Percentiles rank a stretch among this genome's conserved stretches.
Evolutionary conservation across 2,329 filamentous ascomycete species (phyloP).

Genomic region (Leptographium procerum): DNA sequence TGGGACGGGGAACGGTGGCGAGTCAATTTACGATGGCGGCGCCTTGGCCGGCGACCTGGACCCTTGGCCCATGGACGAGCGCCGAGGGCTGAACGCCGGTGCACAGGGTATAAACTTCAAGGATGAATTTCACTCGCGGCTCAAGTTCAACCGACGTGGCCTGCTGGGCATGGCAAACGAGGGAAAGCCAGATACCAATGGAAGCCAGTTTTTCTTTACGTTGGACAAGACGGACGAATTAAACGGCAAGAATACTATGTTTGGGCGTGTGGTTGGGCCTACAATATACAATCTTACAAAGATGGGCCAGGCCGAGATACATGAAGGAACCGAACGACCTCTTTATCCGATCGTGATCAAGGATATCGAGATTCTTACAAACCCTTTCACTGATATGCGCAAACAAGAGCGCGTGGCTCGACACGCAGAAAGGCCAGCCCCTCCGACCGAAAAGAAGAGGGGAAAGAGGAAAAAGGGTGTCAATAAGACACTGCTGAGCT

Average conservation of each 20-base stretch:
- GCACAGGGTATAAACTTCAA: conserved; percentile 49
- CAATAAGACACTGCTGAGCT: conserved; percentile 63
- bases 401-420: conserved; percentile 49
- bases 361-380: conserved; percentile 62
- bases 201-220: conserved; percentile 96
- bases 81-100: conserved; percentile 49
- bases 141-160: conserved; percentile 87
- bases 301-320: conserved; percentile 79
- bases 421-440: conserved; percentile 29
- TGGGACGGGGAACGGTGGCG: conserved; percentile 81
- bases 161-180: conserved; percentile 95
- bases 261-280: conserved; percentile 83
- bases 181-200: conserved; percentile 65
- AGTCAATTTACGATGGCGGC: conserved; percentile 83
- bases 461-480: conserved; percentile 55
- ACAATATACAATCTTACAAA: conserved; percentile 94
- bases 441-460: conserved; percentile 33
- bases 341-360: conserved; percentile 76
- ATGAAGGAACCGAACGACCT: conserved; percentile 68
- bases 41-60: conserved; percentile 63
- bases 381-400: conserved; percentile 74
- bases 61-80: conserved; percentile 56
- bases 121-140: conserved; percentile 83
- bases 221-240: conserved; percentile 75
- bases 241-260: conserved; percentile 82